Conservation (phyloP, 345 rosid genomes). For the Ceriops decandra region DNA sequence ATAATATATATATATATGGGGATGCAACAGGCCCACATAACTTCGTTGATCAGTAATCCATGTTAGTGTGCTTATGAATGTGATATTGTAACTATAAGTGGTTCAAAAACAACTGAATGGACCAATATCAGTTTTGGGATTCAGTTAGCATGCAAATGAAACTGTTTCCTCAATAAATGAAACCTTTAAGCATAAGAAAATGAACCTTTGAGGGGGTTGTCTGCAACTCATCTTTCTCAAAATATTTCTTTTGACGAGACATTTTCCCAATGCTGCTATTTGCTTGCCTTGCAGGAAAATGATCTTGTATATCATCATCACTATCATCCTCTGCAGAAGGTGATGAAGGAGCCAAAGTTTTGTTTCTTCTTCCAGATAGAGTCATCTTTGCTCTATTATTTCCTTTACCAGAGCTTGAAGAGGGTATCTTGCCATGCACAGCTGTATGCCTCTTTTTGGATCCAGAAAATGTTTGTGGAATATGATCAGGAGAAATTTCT, state of each 20-base stretch:
- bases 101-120: too few species aligned
- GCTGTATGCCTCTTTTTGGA: constrained; percentile 26
- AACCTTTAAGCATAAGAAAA: neutral
- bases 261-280: constrained; percentile 23
- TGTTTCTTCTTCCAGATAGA: constrained; percentile 26
- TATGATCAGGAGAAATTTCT: constrained; percentile 49
- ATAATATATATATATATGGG: too few species aligned
- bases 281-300: constrained; percentile 17
- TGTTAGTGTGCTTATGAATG: too few species aligned
- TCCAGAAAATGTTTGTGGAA: constrained; percentile 21
- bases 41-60: too few species aligned
- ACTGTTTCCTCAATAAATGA: neutral
- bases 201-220: constrained; percentile 33
- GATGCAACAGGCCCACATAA: too few species aligned
- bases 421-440: constrained; percentile 23
- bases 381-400: constrained; percentile 12
- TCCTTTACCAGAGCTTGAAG: constrained; percentile 28
- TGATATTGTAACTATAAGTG: too few species aligned
- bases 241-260: constrained; percentile 11
- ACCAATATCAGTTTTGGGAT: too few species aligned
- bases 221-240: constrained; percentile 21
- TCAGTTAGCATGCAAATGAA: neutral
- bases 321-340: constrained; percentile 30
- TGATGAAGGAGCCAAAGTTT: constrained; percentile 22
- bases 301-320: constrained; percentile 29